These are phyloP conservation scores for Claviceps digitariae DNA, from an alignment of 2,329 filamentous ascomycete species.

Conservation along the genomic window DNA sequence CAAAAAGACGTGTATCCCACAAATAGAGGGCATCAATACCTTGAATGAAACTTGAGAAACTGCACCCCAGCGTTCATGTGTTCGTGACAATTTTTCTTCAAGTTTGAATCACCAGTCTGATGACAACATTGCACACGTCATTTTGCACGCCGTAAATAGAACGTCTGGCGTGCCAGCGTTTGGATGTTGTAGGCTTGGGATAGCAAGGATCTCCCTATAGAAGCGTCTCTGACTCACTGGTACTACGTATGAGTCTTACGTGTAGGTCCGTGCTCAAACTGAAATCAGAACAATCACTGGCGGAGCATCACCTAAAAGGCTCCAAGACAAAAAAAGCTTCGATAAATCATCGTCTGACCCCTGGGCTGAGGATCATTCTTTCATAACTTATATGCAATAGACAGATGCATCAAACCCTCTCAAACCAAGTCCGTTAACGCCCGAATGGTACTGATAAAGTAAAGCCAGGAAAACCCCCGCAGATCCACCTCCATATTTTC, in stretches of 20 bases:
- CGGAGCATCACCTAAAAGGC: background rate
- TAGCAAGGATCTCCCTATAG: background rate
- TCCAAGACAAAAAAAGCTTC: background rate
- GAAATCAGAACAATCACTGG: background rate
- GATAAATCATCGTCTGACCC: background rate
- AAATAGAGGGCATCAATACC: background rate
- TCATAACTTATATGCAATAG: background rate
- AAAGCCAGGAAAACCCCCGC: background rate
- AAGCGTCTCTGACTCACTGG: too few relatives aligned
- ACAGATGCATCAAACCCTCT: constrained; percentile 5
- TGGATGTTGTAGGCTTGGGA: background rate
- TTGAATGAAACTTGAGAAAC: background rate
- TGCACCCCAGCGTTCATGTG: too few relatives aligned
- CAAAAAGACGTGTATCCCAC: constrained; percentile 22
- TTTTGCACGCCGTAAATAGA: background rate
- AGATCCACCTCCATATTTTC: background rate
- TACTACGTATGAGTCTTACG: background rate
- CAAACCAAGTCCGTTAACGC: constrained; percentile 11
- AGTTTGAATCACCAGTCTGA: too few relatives aligned
- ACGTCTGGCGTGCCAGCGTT: background rate
- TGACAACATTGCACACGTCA: too few relatives aligned
- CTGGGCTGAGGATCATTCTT: background rate
- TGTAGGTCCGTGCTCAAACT: background rate
- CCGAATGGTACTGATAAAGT: constrained; percentile 5
- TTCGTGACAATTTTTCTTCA: too few relatives aligned